These are phyloP conservation scores for Sporothrix pseudoabietina DNA, from an alignment of 2,329 filamentous ascomycete genomes.

Conservation along the genomic window DNA sequence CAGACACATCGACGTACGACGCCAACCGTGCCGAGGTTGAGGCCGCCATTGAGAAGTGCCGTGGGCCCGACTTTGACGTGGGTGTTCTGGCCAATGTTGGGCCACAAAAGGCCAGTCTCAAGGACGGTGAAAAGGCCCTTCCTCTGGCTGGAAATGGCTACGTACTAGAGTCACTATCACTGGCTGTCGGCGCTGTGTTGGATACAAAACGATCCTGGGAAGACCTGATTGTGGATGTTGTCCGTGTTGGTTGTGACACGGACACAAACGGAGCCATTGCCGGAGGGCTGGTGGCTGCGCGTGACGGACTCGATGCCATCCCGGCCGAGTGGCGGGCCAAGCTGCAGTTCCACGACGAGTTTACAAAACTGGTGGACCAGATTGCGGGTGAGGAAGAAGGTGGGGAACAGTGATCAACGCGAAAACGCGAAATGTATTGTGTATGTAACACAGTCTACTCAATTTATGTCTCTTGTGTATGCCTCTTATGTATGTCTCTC, in stretches of 20 bases:
- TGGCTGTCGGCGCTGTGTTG: constrained; percentile 48
- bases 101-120: constrained; percentile 32
- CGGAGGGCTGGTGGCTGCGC: constrained; percentile 49
- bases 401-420: neutral
- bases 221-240: constrained; percentile 51
- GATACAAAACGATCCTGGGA: constrained; percentile 44
- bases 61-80: constrained; percentile 35
- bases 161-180: constrained; percentile 48
- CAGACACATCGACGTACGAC: neutral
- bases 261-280: constrained; percentile 53
- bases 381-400: neutral
- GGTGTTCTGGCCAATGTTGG: constrained; percentile 41
- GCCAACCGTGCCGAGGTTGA: neutral
- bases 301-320: constrained; percentile 48
- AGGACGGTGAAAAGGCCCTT: constrained; percentile 33
- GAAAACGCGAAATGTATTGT: neutral
- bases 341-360: constrained; percentile 48
- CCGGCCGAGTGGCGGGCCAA: constrained; percentile 46
- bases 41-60: constrained; percentile 40
- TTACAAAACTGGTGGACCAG: constrained; percentile 34
- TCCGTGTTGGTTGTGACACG: constrained; percentile 49
- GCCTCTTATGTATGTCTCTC: neutral
- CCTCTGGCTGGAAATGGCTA: constrained; percentile 44
- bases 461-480: neutral
- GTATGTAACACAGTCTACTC: neutral